Percentiles rank a stretch among this genome's conserved stretches.
Conservation (phyloP, 805 yeast genomes). For the Jamesozyma gamospora region DNA sequence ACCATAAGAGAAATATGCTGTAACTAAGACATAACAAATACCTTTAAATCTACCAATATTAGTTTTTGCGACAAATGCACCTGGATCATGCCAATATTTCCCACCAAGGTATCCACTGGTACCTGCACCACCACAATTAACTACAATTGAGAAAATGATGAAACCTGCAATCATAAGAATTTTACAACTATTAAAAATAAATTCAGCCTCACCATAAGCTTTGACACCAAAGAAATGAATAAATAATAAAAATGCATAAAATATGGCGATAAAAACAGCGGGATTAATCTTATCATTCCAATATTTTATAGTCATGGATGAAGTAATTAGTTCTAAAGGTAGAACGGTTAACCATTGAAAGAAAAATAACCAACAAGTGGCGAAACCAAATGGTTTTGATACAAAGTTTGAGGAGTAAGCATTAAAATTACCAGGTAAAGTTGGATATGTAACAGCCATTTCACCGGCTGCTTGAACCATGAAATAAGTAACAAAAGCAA, state of each 20-base stretch:
- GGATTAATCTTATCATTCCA: conserved; percentile 41
- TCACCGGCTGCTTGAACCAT: conserved; percentile 45
- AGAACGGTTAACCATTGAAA: conserved; percentile 54
- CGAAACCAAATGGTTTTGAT: conserved; percentile 62
- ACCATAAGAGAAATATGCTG: conserved; percentile 55
- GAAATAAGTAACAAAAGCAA: conserved; percentile 49
- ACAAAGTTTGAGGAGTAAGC: conserved; percentile 35
- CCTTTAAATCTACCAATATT: conserved; percentile 44
- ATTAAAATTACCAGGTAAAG: conserved; percentile 34
- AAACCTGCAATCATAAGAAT: conserved; percentile 50
- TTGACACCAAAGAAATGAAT: conserved; percentile 53
- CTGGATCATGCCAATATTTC: conserved; percentile 50
- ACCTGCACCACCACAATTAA: conserved; percentile 52
- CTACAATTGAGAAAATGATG: conserved; percentile 44
- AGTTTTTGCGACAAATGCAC: conserved; percentile 30
- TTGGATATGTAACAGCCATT: conserved; percentile 33
- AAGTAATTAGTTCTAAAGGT: conserved; percentile 57
- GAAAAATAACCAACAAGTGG: conserved; percentile 61
- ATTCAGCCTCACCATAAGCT: conserved; percentile 66
- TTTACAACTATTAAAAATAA: conserved; percentile 44
- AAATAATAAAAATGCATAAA: conserved; percentile 39
- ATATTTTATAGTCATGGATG: conserved; percentile 42
- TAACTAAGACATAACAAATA: conserved; percentile 53
- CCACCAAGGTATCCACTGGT: conserved; percentile 50
- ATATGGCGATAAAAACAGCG: conserved; percentile 48